Conservation (phyloP, 2,329 filamentous ascomycete species). For the Cordyceps farinosa region DNA sequence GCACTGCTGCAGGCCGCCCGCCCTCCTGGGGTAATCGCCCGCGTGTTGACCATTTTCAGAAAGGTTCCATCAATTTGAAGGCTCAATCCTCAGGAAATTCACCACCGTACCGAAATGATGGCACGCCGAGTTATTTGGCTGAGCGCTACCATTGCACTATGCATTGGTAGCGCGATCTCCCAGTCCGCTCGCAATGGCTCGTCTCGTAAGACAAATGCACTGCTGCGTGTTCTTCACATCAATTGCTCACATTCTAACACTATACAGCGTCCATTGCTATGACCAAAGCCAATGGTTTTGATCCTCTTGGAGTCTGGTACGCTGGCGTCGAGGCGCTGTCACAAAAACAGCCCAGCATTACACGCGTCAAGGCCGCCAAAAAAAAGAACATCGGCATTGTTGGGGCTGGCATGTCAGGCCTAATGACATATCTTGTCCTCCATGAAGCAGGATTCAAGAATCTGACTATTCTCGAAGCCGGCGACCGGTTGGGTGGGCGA, state of each 20-base stretch:
- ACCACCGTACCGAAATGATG: no score
- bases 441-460: slow-evolving; percentile 54
- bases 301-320: slow-evolving; percentile 50
- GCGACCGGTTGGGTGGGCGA: slow-evolving; percentile 58
- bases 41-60: no score
- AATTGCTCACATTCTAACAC: neutral
- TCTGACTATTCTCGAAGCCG: slow-evolving; percentile 60
- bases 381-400: slow-evolving; percentile 60
- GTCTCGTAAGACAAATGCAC: neutral
- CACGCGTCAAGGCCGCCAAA: slow-evolving; percentile 21
- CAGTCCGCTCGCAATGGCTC: neutral
- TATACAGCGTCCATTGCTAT: slow-evolving; percentile 38
- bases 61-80: no score
- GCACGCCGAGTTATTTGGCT: no score
- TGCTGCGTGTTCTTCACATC: no score
- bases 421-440: slow-evolving; percentile 55
- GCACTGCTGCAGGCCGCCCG: no score
- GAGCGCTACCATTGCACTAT: neutral
- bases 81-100: no score
- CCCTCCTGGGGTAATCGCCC: no score
- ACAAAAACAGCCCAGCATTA: slow-evolving; percentile 47
- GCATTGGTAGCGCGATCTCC: neutral
- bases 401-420: slow-evolving; percentile 61
- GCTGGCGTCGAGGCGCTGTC: slow-evolving; percentile 59
- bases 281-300: slow-evolving; percentile 47